These are phyloP conservation scores for Clitopilus hobsonii DNA, from an alignment of 768 basidiomycete species.

Conservation along the genomic window DNA sequence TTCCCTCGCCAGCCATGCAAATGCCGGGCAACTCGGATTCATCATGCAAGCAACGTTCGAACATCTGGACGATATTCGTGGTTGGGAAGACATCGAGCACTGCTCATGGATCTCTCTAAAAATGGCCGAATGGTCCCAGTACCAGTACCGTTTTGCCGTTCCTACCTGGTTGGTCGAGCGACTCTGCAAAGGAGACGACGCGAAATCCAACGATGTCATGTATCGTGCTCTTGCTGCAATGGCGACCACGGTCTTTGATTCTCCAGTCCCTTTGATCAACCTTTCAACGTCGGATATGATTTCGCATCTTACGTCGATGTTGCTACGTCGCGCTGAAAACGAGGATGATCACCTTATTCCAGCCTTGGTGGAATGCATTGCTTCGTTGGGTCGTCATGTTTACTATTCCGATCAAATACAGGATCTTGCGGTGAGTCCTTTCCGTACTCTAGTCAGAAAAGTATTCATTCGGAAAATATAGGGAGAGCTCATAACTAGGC, in stretches of 20 bases:
- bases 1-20: slow-evolving; percentile 69
- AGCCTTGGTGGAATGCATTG: slow-evolving; percentile 67
- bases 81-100: slow-evolving; percentile 66
- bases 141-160: slow-evolving; percentile 89
- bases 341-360: slow-evolving; percentile 65
- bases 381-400: slow-evolving; percentile 84
- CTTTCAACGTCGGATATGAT: slow-evolving; percentile 88
- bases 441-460: neutral
- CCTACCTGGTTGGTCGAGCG: slow-evolving; percentile 82
- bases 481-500: slow-evolving; percentile 75
- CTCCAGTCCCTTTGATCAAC: slow-evolving; percentile 79
- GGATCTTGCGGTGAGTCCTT: slow-evolving; percentile 62
- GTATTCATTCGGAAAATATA: slow-evolving; percentile 13
- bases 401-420: slow-evolving; percentile 97
- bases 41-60: slow-evolving; percentile 73
- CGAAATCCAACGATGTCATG: slow-evolving; percentile 30
- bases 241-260: slow-evolving; percentile 81
- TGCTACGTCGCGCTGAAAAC: slow-evolving; percentile 65
- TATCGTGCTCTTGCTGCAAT: slow-evolving; percentile 66
- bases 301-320: slow-evolving; percentile 68
- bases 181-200: slow-evolving; percentile 54
- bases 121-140: slow-evolving; percentile 83
- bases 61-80: slow-evolving; percentile 52
- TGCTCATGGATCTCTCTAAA: slow-evolving; percentile 81
- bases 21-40: slow-evolving; percentile 66